A percentile compares a stretch with the other conserved stretches of the same genome.
These are phyloP conservation scores for Globisporangium middletonii DNA, from an alignment of 352 stramenopile species.

Conservation along the genomic window DNA sequence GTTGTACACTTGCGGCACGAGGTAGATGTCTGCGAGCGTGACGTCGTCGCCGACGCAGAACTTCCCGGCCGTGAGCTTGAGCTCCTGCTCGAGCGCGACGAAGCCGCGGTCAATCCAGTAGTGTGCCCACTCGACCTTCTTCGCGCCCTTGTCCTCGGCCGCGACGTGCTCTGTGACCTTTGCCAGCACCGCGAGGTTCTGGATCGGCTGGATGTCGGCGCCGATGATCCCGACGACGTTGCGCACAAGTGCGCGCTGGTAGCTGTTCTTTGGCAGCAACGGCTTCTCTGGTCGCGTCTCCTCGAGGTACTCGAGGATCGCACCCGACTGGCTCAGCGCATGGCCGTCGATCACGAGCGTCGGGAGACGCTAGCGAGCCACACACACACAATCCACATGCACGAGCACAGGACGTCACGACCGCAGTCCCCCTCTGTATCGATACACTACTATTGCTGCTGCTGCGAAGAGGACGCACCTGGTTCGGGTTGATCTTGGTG, in stretches of 20 bases:
- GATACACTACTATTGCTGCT: neutral
- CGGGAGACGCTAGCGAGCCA: slow-evolving; percentile 53
- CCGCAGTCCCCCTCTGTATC: neutral
- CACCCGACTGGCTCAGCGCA: slow-evolving; percentile 74
- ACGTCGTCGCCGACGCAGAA: slow-evolving; percentile 76
- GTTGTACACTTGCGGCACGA: slow-evolving; percentile 93
- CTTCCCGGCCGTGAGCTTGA: slow-evolving; percentile 39
- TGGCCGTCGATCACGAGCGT: slow-evolving; percentile 74
- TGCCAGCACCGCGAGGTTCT: slow-evolving; percentile 80
- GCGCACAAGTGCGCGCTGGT: slow-evolving; percentile 67
- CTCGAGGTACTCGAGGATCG: slow-evolving; percentile 94
- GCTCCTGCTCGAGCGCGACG: slow-evolving; percentile 64
- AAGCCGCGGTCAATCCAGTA: slow-evolving; percentile 85
- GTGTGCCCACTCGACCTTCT: slow-evolving; percentile 49
- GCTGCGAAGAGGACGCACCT: slow-evolving; percentile 22
- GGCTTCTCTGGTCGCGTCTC: slow-evolving; percentile 60
- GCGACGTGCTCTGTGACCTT: slow-evolving; percentile 38
- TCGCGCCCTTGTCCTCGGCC: slow-evolving; percentile 39
- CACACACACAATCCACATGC: neutral
- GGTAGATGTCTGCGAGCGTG: slow-evolving; percentile 87
- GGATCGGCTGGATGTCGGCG: slow-evolving; percentile 88
- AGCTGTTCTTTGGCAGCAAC: slow-evolving; percentile 67
- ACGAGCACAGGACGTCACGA: neutral
- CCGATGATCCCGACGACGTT: slow-evolving; percentile 90
- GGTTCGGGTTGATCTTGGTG: slow-evolving; percentile 63